Conservation (phyloP, 2,329 filamentous ascomycete genomes). For the Neonectria faginata region DNA sequence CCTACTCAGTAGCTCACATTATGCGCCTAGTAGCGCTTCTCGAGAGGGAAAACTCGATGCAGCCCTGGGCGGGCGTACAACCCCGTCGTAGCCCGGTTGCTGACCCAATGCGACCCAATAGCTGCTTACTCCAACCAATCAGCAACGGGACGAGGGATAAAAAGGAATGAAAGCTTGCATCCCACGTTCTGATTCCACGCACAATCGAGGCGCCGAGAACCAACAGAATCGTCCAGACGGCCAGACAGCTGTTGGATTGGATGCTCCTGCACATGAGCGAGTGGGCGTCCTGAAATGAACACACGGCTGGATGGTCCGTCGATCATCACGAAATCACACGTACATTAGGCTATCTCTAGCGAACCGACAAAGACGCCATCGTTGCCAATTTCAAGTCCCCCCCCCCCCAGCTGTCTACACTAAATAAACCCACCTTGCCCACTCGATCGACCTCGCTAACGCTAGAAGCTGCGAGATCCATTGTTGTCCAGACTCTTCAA, state of each 20-base stretch:
- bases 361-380: background rate
- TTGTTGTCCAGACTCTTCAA: background rate
- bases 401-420: background rate
- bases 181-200: background rate
- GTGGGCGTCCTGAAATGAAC: background rate
- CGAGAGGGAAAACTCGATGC: background rate
- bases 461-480: slow-evolving; percentile 1
- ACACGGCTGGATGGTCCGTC: background rate
- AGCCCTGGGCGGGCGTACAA: background rate
- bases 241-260: background rate
- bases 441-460: background rate
- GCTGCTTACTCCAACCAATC: background rate
- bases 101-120: background rate
- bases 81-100: background rate
- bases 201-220: background rate
- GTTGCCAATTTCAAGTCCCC: background rate
- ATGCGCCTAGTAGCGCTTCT: no score
- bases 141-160: background rate
- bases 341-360: background rate
- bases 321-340: background rate
- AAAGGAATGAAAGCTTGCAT: background rate
- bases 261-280: background rate
- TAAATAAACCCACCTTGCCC: background rate
- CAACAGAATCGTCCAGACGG: background rate
- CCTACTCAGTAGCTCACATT: no score